Evolutionary conservation across 108 stramenopile genomes (phyloP).

Genomic region (Bacterosira constricta): DNA sequence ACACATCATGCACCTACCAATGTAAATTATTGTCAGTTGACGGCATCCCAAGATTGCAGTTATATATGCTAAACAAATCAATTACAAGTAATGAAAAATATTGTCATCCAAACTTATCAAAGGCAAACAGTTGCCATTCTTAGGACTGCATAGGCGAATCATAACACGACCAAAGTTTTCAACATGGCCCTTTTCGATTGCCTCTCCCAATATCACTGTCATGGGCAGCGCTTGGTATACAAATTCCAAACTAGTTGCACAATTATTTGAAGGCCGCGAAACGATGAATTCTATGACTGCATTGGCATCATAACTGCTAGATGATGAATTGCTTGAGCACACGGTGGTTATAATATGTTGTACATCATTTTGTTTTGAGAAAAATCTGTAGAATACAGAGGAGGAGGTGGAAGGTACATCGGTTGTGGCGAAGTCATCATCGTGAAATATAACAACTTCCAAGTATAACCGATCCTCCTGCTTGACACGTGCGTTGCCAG

Average conservation of each 20-base stretch:
- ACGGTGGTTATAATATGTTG: not conserved
- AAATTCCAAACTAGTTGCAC: not conserved
- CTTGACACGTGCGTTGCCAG: constrained; percentile 56
- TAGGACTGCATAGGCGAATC: not conserved
- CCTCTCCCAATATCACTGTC: constrained; percentile 28
- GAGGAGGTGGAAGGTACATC: not conserved
- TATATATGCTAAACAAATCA: not conserved
- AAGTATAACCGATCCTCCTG: constrained; percentile 76
- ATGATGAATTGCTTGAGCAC: not conserved
- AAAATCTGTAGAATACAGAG: constrained; percentile 32
- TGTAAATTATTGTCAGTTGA: too few species aligned
- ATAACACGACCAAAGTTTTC: constrained; percentile 54
- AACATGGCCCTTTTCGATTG: constrained; percentile 43
- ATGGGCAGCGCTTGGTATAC: not conserved
- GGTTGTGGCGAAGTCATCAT: constrained; percentile 1
- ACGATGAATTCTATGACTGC: constrained; percentile 43
- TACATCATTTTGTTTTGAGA: constrained; percentile 49
- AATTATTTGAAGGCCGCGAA: not conserved
- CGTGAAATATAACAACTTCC: constrained; percentile 50
- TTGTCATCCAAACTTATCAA: not conserved
- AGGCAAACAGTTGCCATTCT: not conserved
- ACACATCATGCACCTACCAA: too few species aligned
- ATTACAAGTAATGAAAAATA: not conserved
- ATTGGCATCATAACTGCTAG: not conserved
- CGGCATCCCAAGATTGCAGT: too few species aligned